phyloP scores from a whole-genome alignment of 1,284 basidiomycete species.

The Schizophyllum commune region DNA sequence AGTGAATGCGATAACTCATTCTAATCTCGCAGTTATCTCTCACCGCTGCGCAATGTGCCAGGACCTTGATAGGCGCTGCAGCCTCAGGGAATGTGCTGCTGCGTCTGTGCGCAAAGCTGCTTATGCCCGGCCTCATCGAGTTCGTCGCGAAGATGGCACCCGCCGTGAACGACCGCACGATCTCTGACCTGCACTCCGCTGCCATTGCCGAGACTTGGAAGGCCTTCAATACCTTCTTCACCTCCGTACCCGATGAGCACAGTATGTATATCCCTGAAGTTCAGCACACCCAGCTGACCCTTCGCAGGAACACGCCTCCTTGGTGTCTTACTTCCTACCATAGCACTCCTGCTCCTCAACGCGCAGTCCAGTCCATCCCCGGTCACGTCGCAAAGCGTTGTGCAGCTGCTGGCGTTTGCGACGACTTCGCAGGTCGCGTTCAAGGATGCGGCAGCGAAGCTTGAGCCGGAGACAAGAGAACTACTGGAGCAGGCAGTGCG shows the following conservation, averaged over 20 bases:
- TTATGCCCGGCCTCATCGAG: conserved; percentile 76
- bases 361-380: conserved; percentile 35
- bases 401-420: conserved; percentile 74
- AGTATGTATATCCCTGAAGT: conserved; percentile 8
- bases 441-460: conserved; percentile 75
- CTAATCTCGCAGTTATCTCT: conserved; percentile 52
- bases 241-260: conserved; percentile 49
- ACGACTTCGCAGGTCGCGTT: conserved; percentile 71
- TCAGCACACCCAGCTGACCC: not conserved
- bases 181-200: conserved; percentile 47
- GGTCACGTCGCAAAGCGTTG: conserved; percentile 58
- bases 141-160: conserved; percentile 68
- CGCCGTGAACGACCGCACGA: conserved; percentile 42
- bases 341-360: conserved; percentile 68
- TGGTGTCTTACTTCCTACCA: conserved; percentile 73
- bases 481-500: conserved; percentile 75
- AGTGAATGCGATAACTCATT: not conserved
- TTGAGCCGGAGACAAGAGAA: conserved; percentile 55
- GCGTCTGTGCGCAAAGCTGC: conserved; percentile 62
- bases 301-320: conserved; percentile 58
- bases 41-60: conserved; percentile 86
- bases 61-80: conserved; percentile 68
- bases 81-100: conserved; percentile 58
- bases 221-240: conserved; percentile 64
- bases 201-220: conserved; percentile 78